Conservation (phyloP, 768 basidiomycete genomes). For the Leccinellum albellum region DNA sequence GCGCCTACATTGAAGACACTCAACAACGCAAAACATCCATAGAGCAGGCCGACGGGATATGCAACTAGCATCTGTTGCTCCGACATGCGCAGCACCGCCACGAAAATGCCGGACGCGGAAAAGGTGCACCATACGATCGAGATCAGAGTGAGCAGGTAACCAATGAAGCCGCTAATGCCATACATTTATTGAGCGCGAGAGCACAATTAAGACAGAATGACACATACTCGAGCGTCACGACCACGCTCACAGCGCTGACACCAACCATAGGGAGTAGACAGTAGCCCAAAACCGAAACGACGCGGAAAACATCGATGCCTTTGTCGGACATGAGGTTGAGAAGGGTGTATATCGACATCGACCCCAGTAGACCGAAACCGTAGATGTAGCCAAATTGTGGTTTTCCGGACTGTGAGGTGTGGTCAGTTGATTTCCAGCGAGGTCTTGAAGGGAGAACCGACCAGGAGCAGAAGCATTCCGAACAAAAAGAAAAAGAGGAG, state of each 20-base stretch:
- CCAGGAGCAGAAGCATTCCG: slow-evolving; percentile 86
- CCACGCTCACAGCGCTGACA: slow-evolving; percentile 83
- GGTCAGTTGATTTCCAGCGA: slow-evolving; percentile 1
- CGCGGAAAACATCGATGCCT: slow-evolving; percentile 93
- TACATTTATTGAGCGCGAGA: background rate
- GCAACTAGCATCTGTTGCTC: slow-evolving; percentile 93
- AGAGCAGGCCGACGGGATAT: slow-evolving; percentile 91
- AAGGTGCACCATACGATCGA: slow-evolving; percentile 97
- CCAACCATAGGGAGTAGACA: slow-evolving; percentile 97
- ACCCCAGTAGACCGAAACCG: slow-evolving; percentile 94
- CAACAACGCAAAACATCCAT: slow-evolving; percentile 90
- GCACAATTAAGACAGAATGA: background rate
- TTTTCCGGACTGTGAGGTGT: slow-evolving; percentile 77
- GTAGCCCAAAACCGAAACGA: slow-evolving; percentile 93
- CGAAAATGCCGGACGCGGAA: slow-evolving; percentile 92
- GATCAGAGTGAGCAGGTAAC: slow-evolving; percentile 76
- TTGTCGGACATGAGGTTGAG: slow-evolving; percentile 96
- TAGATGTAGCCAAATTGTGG: slow-evolving; percentile 99
- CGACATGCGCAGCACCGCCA: slow-evolving; percentile 91
- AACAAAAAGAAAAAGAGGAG: slow-evolving; percentile 95
- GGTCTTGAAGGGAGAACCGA: slow-evolving; percentile 40
- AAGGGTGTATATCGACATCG: slow-evolving; percentile 86
- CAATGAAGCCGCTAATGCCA: slow-evolving; percentile 63
- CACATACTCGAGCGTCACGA: slow-evolving; percentile 83
- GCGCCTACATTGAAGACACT: slow-evolving; percentile 77